phyloP scores from a whole-genome alignment of 2,329 filamentous ascomycete species.

The Kalmusia sp. region DNA sequence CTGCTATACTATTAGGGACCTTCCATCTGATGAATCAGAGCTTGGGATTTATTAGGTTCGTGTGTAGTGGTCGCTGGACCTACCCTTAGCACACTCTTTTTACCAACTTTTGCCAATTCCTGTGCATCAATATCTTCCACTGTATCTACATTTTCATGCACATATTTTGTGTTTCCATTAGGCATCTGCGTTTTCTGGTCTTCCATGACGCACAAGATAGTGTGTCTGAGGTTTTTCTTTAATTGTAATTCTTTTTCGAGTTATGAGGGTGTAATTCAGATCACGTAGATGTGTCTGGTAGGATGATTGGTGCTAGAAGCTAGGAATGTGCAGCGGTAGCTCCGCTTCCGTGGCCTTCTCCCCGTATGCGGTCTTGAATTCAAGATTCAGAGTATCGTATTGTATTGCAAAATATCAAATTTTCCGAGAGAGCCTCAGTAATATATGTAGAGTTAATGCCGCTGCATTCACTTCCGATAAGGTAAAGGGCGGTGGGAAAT shows the following conservation, averaged over 20 bases:
- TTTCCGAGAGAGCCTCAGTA: too few relatives aligned
- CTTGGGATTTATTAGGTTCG: too few relatives aligned
- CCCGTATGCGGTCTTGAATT: too few relatives aligned
- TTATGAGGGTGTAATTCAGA: background rate
- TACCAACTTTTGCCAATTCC: constrained; percentile 5
- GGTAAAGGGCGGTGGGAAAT: too few relatives aligned
- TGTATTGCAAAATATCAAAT: too few relatives aligned
- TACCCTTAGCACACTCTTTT: constrained; percentile 6
- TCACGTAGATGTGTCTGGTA: too few relatives aligned
- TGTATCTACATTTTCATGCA: background rate
- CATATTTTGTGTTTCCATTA: background rate
- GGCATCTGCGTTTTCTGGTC: background rate
- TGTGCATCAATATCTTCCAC: background rate
- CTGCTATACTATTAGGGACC: background rate
- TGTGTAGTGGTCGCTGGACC: background rate
- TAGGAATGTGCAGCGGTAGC: too few relatives aligned
- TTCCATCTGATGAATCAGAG: background rate
- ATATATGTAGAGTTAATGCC: too few relatives aligned
- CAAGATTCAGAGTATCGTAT: too few relatives aligned
- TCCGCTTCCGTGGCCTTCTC: too few relatives aligned
- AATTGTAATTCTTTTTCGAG: background rate
- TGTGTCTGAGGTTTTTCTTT: background rate
- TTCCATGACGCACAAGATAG: background rate
- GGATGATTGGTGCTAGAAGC: too few relatives aligned
- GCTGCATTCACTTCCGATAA: too few relatives aligned